Base-by-base conservation (phyloP, 495 filamentous ascomycete genomes). In the Peziza echinospora region DNA sequence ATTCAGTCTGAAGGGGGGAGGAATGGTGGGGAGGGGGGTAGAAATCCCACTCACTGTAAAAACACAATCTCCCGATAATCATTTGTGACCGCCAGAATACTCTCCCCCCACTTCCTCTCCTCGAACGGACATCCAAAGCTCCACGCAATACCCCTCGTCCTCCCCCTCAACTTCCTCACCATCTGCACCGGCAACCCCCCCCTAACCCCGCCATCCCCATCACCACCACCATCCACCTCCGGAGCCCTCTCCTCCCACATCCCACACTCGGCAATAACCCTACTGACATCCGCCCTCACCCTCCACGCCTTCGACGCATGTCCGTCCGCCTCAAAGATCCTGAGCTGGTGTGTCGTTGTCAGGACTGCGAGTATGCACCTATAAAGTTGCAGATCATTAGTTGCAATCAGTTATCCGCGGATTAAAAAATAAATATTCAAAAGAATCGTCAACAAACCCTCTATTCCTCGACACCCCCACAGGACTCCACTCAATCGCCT, bases 401-500 rank as follows among this genome's bases (percentile, higher is more conserved):
- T 17, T 17, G 6, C 6, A 7, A 37, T 0, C n/a, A n/a, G n/a
- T n/a, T n/a, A n/a, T n/a, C n/a, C n/a, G n/a, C n/a, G n/a, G n/a
- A n/a, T n/a, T n/a, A n/a, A n/a, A n/a, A n/a, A n/a, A n/a, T n/a
- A n/a, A n/a, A n/a, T n/a, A n/a, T n/a, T n/a, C n/a, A n/a, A n/a
- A n/a, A n/a, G n/a, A n/a, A n/a, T n/a, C n/a, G n/a, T 34, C 30
- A 37, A 55, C 67, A 52, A 63, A 74, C 46, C 74, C 68, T 47
- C 70, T 61, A 56, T 73, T 70, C 51, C 67, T 67, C 26, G 64
- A 73, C 9, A 77, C 54, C 2, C 76, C 76, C 28, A 70, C 65
- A 19, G 76, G 66, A 13, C 74, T 77, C 77, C 77, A 82, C 16
- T 63, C 62, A 22, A 79, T 51, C 9, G 59, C 61, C 23, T 66